These are phyloP conservation scores for Plenodomus biglobosus DNA, from an alignment of 2,329 filamentous ascomycete genomes.

Conservation along the genomic window DNA sequence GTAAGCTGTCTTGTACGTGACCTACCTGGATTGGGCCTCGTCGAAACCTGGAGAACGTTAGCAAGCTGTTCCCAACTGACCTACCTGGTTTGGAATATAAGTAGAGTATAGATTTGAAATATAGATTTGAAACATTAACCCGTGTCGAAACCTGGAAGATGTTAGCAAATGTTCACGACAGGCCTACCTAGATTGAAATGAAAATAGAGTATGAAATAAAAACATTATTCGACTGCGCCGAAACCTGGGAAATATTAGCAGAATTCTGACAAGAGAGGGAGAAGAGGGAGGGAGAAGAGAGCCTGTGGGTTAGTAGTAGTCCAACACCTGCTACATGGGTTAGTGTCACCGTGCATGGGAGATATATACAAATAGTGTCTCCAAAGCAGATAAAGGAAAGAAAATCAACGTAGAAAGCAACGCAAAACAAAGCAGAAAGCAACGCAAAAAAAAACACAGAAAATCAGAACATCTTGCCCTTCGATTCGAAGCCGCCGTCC, in stretches of 20 bases:
- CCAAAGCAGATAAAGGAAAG: not conserved
- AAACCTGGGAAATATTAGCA: conserved; percentile 1
- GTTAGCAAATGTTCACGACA: no score
- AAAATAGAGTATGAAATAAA: not conserved
- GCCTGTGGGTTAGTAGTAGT: conserved; percentile 2
- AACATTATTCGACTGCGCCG: conserved; percentile 1
- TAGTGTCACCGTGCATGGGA: not conserved
- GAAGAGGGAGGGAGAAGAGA: not conserved
- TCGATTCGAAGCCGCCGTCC: not conserved
- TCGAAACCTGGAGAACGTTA: conserved; percentile 2
- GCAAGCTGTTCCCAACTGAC: no score
- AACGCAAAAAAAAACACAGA: not conserved
- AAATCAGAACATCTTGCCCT: not conserved
- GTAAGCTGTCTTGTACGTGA: not conserved
- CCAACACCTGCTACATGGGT: not conserved
- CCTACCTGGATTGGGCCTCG: not conserved
- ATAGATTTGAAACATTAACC: no score
- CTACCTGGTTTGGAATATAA: no score
- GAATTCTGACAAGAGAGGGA: not conserved
- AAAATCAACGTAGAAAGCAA: not conserved
- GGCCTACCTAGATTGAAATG: no score
- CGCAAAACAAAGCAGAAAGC: no score
- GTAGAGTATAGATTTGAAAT: no score
- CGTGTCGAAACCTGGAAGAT: no score
- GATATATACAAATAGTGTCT: not conserved